phyloP scores from a whole-genome alignment of 345 rosid genomes.

The Arabidopsis arenosa region DNA sequence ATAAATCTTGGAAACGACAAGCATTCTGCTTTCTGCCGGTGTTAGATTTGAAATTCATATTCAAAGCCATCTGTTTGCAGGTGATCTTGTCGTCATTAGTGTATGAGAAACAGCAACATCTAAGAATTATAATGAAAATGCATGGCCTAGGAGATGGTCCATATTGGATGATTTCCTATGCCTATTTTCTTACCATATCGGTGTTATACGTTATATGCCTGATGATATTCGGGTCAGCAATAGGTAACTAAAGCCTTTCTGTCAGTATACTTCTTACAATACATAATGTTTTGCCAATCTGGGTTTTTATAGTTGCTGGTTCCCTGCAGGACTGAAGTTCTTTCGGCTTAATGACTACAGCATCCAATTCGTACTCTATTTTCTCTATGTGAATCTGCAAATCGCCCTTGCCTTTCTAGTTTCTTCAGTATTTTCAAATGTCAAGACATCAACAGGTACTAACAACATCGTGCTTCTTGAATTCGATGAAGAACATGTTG shows the following conservation, averaged over 20 bases:
- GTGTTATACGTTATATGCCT: slow-evolving; percentile 70
- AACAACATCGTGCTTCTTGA: slow-evolving; percentile 7
- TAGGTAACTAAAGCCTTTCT: slow-evolving; percentile 56
- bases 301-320: slow-evolving; percentile 24
- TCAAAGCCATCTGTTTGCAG: slow-evolving; percentile 46
- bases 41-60: slow-evolving; percentile 10
- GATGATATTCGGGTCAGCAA: slow-evolving; percentile 74
- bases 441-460: slow-evolving; percentile 90
- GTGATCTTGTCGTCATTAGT: slow-evolving; percentile 78
- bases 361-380: slow-evolving; percentile 74
- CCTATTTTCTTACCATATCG: slow-evolving; percentile 77
- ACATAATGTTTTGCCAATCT: not conserved
- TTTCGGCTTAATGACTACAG: slow-evolving; percentile 78
- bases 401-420: slow-evolving; percentile 75
- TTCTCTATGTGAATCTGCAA: slow-evolving; percentile 83
- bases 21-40: not conserved
- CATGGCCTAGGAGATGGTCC: slow-evolving; percentile 99
- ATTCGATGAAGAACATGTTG: slow-evolving; percentile 14
- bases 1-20: not conserved
- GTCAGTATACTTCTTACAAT: not conserved
- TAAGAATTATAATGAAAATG: slow-evolving; percentile 98
- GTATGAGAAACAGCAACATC: slow-evolving; percentile 80
- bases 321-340: slow-evolving; percentile 79
- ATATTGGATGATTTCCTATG: slow-evolving; percentile 88
- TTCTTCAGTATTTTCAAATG: slow-evolving; percentile 72